A percentile compares a stretch with the other conserved stretches of the same genome.
These are phyloP conservation scores for Amanita fuliginea DNA, from an alignment of 768 basidiomycete species.

Conservation along the genomic window DNA sequence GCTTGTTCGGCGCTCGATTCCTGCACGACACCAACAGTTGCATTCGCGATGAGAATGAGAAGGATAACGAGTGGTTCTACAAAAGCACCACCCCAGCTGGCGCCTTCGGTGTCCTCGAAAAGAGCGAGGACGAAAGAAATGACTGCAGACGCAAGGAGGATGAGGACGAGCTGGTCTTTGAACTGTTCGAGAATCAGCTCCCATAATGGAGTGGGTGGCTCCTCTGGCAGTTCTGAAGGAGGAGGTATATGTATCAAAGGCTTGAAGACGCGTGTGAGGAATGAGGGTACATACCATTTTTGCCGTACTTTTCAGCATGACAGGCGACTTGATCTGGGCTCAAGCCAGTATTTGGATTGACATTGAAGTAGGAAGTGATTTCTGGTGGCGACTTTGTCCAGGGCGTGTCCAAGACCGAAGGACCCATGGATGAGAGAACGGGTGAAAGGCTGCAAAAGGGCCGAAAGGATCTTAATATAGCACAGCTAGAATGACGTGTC, in stretches of 20 bases:
- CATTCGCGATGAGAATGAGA: conserved; percentile 92
- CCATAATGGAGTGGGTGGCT: conserved; percentile 86
- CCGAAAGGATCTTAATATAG: conserved; percentile 3
- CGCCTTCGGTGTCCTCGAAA: conserved; percentile 65
- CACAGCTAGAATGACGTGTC: conserved; percentile 30
- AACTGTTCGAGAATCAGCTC: conserved; percentile 97
- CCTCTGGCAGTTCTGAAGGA: conserved; percentile 69
- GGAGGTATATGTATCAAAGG: background rate
- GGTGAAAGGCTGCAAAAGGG: conserved; percentile 9
- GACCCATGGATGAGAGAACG: conserved; percentile 7
- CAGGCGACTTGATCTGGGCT: conserved; percentile 53
- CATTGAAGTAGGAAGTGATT: conserved; percentile 63
- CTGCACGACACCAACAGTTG: conserved; percentile 95
- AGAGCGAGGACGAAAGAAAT: conserved; percentile 89
- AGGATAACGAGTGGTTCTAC: conserved; percentile 95
- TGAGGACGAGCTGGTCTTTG: conserved; percentile 96
- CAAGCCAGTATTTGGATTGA: conserved; percentile 54
- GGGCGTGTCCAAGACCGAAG: conserved; percentile 49
- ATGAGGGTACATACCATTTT: conserved; percentile 60
- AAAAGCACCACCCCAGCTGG: conserved; percentile 70
- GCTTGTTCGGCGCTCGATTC: conserved; percentile 95
- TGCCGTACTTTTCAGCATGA: conserved; percentile 74
- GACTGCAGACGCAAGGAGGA: conserved; percentile 87
- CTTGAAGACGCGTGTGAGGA: background rate
- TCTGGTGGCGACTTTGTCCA: conserved; percentile 69